Conservation (phyloP, 495 filamentous ascomycete species). For the Aspergillus nidulans region DNA sequence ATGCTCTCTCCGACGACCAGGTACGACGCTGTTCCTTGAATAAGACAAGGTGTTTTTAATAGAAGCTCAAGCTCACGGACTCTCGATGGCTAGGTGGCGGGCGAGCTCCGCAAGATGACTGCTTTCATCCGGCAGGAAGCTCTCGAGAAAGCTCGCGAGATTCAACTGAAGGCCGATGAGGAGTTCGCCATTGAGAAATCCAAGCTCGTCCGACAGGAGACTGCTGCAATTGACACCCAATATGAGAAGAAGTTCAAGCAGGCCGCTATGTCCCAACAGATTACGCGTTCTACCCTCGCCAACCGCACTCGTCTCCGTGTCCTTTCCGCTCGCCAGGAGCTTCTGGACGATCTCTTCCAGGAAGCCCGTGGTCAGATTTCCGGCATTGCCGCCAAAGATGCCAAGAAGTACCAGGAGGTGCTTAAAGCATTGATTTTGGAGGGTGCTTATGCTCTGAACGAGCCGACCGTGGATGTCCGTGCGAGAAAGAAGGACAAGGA, state of each 20-base stretch:
- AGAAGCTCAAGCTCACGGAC: conserved; percentile 16
- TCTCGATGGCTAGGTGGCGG: conserved; percentile 61
- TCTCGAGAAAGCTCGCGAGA: conserved; percentile 91
- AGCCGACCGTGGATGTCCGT: conserved; percentile 67
- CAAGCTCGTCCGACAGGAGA: conserved; percentile 94
- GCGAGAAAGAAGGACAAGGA: conserved; percentile 76
- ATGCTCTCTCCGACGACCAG: conserved; percentile 97
- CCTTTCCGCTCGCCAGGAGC: conserved; percentile 76
- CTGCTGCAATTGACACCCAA: conserved; percentile 77
- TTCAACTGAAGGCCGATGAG: conserved; percentile 95
- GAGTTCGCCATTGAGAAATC: conserved; percentile 98
- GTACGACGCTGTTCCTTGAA: conserved; percentile 41
- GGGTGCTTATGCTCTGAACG: conserved; percentile 81
- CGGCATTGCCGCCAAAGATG: conserved; percentile 58
- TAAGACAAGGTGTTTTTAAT: conserved; percentile 10
- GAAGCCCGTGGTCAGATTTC: conserved; percentile 62
- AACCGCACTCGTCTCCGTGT: conserved; percentile 93
- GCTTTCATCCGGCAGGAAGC: conserved; percentile 99
- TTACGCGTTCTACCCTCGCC: conserved; percentile 85
- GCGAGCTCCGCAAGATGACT: conserved; percentile 99
- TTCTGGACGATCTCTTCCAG: conserved; percentile 91
- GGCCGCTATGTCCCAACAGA: conserved; percentile 94
- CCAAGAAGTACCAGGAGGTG: conserved; percentile 65
- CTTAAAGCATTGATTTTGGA: conserved; percentile 81
- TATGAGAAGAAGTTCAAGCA: conserved; percentile 99